Conservation (phyloP, 805 yeast species). For the Saturnispora galanensis region DNA sequence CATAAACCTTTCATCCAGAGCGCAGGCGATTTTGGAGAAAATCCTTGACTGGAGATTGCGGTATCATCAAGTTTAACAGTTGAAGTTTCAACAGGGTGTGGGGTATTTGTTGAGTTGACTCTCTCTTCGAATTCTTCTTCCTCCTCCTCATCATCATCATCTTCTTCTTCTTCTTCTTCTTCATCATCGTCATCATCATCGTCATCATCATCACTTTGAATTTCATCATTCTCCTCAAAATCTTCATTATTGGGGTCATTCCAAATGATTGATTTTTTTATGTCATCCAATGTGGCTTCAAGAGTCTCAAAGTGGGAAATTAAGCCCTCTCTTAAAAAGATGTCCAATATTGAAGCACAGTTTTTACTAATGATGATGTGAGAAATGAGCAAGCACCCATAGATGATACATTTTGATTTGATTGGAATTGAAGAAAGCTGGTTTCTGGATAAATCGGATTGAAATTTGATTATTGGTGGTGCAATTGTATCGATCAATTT, state of each 20-base stretch:
- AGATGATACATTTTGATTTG: constrained; percentile 25
- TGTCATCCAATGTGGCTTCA: constrained; percentile 14
- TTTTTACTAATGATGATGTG: constrained; percentile 34
- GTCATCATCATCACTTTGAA: constrained; percentile 13
- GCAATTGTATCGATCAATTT: constrained; percentile 43
- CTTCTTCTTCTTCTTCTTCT: constrained; percentile 11
- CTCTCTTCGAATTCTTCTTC: constrained; percentile 20
- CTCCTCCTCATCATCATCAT: constrained; percentile 15
- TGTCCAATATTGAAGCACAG: constrained; percentile 34
- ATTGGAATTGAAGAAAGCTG: not conserved
- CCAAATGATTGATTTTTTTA: not conserved
- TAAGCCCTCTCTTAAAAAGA: constrained; percentile 68
- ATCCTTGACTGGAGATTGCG: constrained; percentile 13
- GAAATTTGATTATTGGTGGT: constrained; percentile 51
- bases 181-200: not conserved
- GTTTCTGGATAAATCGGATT: constrained; percentile 9
- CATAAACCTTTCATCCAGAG: constrained; percentile 4
- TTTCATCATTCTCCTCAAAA: constrained; percentile 9
- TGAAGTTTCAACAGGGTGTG: not conserved
- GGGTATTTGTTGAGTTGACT: not conserved
- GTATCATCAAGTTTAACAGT: constrained; percentile 19
- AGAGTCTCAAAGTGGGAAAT: constrained; percentile 38
- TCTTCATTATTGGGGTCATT: not conserved
- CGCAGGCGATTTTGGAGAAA: constrained; percentile 8
- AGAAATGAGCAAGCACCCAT: constrained; percentile 43